A percentile compares a stretch with the other conserved stretches of the same genome.
These are phyloP conservation scores for Blastocystis sp. DNA, from an alignment of 352 stramenopile genomes.

Conservation along the genomic window DNA sequence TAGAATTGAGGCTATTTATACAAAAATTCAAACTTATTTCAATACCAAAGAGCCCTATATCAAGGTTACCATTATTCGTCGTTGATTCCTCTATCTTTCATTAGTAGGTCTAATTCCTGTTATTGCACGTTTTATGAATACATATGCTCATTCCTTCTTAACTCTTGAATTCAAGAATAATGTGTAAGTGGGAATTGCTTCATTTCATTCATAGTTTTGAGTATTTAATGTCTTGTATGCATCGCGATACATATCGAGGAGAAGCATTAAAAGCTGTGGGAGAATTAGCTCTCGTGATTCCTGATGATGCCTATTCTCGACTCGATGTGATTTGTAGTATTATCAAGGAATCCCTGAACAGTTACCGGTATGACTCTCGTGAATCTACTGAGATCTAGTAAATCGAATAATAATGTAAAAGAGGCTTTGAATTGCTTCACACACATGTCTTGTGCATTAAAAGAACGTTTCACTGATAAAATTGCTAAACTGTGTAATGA, in stretches of 20 bases:
- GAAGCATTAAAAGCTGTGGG: conserved; percentile 80
- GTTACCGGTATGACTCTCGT: conserved; percentile 72
- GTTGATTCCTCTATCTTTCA: not conserved
- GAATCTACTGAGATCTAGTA: not conserved
- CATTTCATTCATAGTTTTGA: not conserved
- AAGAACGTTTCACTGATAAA: conserved; percentile 79
- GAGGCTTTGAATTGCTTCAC: conserved; percentile 70
- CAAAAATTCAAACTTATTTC: conserved; percentile 23
- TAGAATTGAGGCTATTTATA: conserved; percentile 69
- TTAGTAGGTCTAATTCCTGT: conserved; percentile 60
- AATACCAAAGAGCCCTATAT: conserved; percentile 69
- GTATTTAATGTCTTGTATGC: conserved; percentile 46
- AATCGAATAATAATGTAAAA: not conserved
- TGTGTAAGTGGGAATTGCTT: not conserved
- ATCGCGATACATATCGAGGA: conserved; percentile 73
- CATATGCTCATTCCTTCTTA: conserved; percentile 26
- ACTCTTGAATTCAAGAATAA: conserved; percentile 32
- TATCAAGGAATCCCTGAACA: conserved; percentile 73
- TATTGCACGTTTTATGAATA: conserved; percentile 58
- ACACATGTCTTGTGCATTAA: conserved; percentile 78
- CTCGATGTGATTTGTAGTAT: conserved; percentile 78
- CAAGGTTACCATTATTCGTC: conserved; percentile 47
- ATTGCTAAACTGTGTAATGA: conserved; percentile 78
- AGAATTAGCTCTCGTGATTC: conserved; percentile 76
- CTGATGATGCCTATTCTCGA: conserved; percentile 76